These are phyloP conservation scores for Cardamine occulta DNA, from an alignment of 345 rosid species.

Conservation along the genomic window DNA sequence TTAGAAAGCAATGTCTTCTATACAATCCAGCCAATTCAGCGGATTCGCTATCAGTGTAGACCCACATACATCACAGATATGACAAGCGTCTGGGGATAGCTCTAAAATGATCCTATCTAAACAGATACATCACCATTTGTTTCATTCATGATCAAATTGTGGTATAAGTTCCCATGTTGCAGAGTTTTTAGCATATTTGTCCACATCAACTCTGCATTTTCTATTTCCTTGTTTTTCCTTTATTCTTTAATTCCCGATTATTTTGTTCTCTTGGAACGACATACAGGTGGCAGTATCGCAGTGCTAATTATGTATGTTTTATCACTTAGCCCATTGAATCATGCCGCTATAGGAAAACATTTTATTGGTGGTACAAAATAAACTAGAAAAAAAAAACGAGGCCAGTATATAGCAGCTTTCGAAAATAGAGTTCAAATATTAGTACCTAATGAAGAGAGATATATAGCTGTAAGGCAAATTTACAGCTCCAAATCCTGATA, in stretches of 20 bases:
- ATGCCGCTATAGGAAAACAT: not conserved
- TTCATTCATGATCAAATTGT: not conserved
- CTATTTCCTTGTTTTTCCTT: not conserved
- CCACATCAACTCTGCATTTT: not conserved
- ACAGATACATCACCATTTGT: constrained; percentile 3
- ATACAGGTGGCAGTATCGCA: constrained; percentile 12
- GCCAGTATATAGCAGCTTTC: not conserved
- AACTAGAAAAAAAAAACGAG: not conserved
- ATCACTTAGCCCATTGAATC: not conserved
- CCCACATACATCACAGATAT: constrained; percentile 10
- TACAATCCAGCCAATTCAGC: not conserved
- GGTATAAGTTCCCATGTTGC: not conserved
- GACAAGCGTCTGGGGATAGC: not conserved
- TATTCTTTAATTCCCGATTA: not conserved
- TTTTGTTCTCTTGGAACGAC: not conserved
- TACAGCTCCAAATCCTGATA: constrained; percentile 95
- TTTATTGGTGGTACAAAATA: not conserved
- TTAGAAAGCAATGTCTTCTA: constrained; percentile 20
- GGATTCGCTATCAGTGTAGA: constrained; percentile 1
- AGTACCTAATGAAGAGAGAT: constrained; percentile 89
- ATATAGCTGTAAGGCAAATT: constrained; percentile 94
- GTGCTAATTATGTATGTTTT: constrained; percentile 12
- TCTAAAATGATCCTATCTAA: not conserved
- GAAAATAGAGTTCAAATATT: constrained; percentile 2
- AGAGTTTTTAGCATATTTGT: not conserved